A percentile compares a stretch with the other conserved stretches of the same genome.
Evolutionary conservation across 164 flowering plant species (phyloP).

Genomic region (Platanus orientalis): DNA sequence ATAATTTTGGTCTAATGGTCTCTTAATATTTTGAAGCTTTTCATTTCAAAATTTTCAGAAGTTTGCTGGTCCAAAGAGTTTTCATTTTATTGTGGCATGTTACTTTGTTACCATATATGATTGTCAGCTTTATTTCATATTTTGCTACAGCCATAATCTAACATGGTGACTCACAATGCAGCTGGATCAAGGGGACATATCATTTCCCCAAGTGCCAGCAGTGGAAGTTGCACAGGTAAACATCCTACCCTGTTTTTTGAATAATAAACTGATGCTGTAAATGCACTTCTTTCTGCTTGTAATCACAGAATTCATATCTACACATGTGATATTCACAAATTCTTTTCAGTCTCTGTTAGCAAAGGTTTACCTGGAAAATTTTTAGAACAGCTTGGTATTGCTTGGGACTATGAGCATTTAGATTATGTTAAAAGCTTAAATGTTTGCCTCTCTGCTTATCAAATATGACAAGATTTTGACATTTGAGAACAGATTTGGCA

Average conservation of each 20-base stretch:
- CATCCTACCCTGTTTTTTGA: not conserved
- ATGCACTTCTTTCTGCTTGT: not conserved
- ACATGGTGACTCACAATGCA: constrained; percentile 29
- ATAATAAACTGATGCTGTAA: not conserved
- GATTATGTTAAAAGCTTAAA: not conserved
- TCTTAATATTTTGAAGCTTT: not conserved
- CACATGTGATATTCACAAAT: no score
- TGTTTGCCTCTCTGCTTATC: not conserved
- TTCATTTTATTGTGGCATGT: not conserved
- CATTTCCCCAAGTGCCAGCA: constrained; percentile 37
- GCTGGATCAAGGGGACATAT: constrained; percentile 59
- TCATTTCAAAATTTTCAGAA: no score
- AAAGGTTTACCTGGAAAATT: no score
- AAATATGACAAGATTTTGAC: not conserved
- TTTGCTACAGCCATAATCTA: not conserved
- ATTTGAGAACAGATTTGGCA: not conserved
- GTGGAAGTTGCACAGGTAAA: constrained; percentile 47
- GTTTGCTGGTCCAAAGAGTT: not conserved
- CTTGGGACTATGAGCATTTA: not conserved
- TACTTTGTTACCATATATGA: not conserved
- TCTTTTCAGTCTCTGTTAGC: no score
- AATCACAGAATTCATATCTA: not conserved
- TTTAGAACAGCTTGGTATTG: not conserved
- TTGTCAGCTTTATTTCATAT: not conserved
- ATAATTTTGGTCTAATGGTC: not conserved